A percentile compares a stretch with the other conserved stretches of the same genome.
These are phyloP conservation scores for Saksenaea oblongispora DNA, from an alignment of 371 early-diverging fungal genomes.

Conservation along the genomic window DNA sequence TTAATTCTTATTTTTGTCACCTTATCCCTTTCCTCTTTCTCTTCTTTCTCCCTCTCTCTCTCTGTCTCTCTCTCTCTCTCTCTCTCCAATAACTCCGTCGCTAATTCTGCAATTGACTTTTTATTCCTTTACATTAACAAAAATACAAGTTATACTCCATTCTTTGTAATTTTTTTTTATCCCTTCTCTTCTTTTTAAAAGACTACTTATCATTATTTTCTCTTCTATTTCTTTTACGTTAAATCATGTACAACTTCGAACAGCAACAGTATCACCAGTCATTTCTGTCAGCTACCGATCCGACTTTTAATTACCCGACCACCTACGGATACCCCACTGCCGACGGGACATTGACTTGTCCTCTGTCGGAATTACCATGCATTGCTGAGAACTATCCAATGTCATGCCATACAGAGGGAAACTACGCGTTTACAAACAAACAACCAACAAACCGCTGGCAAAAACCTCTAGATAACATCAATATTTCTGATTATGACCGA, in stretches of 20 bases:
- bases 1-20: slow-evolving; percentile 3
- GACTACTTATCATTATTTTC: background rate
- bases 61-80: background rate
- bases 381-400: background rate
- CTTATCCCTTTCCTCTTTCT: background rate
- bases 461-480: background rate
- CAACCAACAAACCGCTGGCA: background rate
- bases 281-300: background rate
- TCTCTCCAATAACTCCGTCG: background rate
- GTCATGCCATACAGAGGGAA: background rate
- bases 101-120: background rate
- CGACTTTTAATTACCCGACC: background rate
- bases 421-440: background rate
- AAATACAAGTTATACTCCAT: background rate
- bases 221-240: background rate
- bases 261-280: background rate
- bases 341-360: background rate
- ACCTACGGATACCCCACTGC: background rate
- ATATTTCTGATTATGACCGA: background rate
- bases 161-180: background rate
- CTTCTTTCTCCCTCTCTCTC: background rate
- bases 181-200: background rate
- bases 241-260: background rate
- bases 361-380: background rate
- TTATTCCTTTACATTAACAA: background rate